Evolutionary conservation across 2,329 filamentous ascomycete genomes (phyloP), one percentile per base, ranked within the genome.

Genomic region (Aspergillus sp.): DNA sequence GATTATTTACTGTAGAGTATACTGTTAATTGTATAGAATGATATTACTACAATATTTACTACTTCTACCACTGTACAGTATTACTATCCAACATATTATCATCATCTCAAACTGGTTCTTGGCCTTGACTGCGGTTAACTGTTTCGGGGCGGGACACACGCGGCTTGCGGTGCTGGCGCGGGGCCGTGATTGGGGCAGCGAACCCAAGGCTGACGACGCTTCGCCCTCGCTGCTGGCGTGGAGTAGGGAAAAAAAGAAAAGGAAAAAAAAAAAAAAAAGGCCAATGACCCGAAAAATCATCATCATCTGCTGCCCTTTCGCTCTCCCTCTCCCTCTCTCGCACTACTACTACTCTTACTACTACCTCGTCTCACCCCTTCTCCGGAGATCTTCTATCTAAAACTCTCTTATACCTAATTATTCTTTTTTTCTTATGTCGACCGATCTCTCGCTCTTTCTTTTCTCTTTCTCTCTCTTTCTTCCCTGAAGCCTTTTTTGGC

Each of bases 151-250:
- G 53, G 50, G 47, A 55, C 55, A 63, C 60, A 64, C 63, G 63
- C 63, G 63, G 63, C 63, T 61, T 64, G 60, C 43, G 47, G 41
- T 51, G 48, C 44, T 47, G 52, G 51, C 52, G 57, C 51, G 52
- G 54, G 51, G 48, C 53, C 51, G 51, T 65, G 61, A 66, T 64
- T 66, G 60, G 62, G 58, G 56, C 50, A 44, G 56, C 46, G 44
- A 42, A 36, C 42, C 46, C 49, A 51, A 58, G 53, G 63, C 63
- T 66, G 63, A 66, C 63, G 63, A 66, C 62, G 62, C 60, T 60
- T 57, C 48, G 46, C 43, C 46, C 27, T 32, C 32, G 33, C 34
- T 42, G 42, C 45, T 47, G 38, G 42, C 42, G 42, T 47, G 39
- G 45, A 47, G 28, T 34, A 35, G 30, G 27, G 27, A 12, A 19